Percentiles rank a stretch among this genome's conserved stretches.
Conservation (phyloP, 2,329 filamentous ascomycete species). For the Clarireedia sp. region DNA sequence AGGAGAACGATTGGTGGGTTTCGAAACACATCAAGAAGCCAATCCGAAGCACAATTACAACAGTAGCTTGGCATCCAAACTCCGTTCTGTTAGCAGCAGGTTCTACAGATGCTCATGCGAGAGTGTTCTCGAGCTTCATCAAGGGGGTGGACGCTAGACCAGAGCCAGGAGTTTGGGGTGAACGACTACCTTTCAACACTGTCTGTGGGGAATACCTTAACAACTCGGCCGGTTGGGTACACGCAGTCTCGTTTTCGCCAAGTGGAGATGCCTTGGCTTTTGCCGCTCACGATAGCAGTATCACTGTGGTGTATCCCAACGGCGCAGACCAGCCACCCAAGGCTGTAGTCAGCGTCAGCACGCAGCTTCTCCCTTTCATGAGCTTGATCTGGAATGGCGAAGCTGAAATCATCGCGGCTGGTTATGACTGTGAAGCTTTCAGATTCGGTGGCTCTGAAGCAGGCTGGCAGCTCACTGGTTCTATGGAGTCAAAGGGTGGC, state of each 20-base stretch:
- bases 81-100: slow-evolving; percentile 89
- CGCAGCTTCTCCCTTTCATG: slow-evolving; percentile 85
- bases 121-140: slow-evolving; percentile 92
- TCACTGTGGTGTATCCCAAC: slow-evolving; percentile 91
- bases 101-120: slow-evolving; percentile 92
- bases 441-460: slow-evolving; percentile 70
- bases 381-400: slow-evolving; percentile 89
- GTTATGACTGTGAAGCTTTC: slow-evolving; percentile 85
- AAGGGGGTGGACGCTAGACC: slow-evolving; percentile 87
- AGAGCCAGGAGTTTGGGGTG: slow-evolving; percentile 84
- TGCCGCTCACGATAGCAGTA: slow-evolving; percentile 87
- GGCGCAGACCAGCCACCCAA: slow-evolving; percentile 83
- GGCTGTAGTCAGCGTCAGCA: slow-evolving; percentile 84
- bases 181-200: slow-evolving; percentile 94
- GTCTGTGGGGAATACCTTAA: slow-evolving; percentile 96
- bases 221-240: slow-evolving; percentile 94
- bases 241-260: slow-evolving; percentile 87
- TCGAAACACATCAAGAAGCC: slow-evolving; percentile 99
- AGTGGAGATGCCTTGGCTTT: slow-evolving; percentile 91
- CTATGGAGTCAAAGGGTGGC: slow-evolving; percentile 62
- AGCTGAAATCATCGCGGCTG: slow-evolving; percentile 88
- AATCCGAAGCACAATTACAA: slow-evolving; percentile 93
- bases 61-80: slow-evolving; percentile 94
- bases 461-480: slow-evolving; percentile 79
- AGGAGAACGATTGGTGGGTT: slow-evolving; percentile 99